A percentile compares a stretch with the other conserved stretches of the same genome.
phyloP scores from a whole-genome alignment of 2,329 filamentous ascomycete genomes.

The Huntiella decipiens region DNA sequence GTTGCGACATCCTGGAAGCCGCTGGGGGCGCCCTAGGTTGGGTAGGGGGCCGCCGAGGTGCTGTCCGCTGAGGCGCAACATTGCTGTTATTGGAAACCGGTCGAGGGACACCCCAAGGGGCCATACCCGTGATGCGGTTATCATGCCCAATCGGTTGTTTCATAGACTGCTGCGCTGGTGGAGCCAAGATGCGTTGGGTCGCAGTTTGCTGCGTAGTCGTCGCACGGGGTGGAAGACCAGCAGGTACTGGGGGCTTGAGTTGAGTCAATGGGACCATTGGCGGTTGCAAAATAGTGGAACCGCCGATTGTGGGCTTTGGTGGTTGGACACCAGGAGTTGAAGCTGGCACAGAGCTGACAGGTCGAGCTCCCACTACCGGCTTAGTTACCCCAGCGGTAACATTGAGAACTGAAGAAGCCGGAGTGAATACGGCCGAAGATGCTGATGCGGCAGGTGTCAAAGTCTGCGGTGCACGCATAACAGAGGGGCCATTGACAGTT shows the following conservation, averaged over 20 bases:
- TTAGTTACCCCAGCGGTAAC: background rate
- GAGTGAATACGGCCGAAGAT: background rate
- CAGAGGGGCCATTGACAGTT: too few species aligned
- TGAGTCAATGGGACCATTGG: constrained; percentile 5
- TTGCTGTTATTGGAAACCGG: background rate
- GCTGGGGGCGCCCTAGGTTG: background rate
- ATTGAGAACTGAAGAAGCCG: background rate
- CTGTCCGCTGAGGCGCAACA: background rate
- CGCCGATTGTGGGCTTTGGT: background rate
- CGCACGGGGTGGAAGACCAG: constrained; percentile 1
- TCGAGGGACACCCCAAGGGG: constrained; percentile 8
- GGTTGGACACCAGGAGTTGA: background rate
- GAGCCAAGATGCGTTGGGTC: background rate
- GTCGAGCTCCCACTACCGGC: background rate
- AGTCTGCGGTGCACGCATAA: background rate
- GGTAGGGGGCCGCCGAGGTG: background rate
- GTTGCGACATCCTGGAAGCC: background rate
- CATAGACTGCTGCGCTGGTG: background rate
- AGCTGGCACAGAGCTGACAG: background rate
- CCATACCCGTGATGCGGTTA: constrained; percentile 4
- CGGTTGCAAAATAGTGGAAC: constrained; percentile 3
- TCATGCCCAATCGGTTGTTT: background rate
- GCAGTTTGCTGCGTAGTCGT: background rate
- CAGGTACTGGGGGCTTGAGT: constrained; percentile 7
- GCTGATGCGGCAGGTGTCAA: background rate